Evolutionary conservation across 176 grass and related monocot genomes (phyloP).

Genomic region (Poa pratensis): DNA sequence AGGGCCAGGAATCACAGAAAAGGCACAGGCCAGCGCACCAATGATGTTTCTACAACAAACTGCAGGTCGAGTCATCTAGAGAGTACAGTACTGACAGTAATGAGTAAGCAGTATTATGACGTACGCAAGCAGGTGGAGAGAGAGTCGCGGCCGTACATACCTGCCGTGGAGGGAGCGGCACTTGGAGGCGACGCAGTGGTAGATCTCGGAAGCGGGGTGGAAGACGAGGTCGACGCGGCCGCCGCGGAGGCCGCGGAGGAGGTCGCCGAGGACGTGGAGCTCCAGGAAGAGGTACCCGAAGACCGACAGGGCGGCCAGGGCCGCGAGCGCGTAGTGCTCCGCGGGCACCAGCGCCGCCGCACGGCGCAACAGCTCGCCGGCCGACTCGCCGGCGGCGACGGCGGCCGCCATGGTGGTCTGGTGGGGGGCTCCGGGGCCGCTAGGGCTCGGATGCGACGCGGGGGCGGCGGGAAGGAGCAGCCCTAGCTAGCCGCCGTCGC

Average conservation of each 20-base stretch:
- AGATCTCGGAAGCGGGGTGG: slow-evolving; percentile 78
- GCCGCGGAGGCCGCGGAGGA: slow-evolving; percentile 71
- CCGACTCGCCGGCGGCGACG: slow-evolving; percentile 38
- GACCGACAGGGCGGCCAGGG: slow-evolving; percentile 34
- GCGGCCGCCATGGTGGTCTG: slow-evolving; percentile 23
- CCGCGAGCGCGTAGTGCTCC: slow-evolving; percentile 59
- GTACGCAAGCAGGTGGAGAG: not conserved
- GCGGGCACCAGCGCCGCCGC: slow-evolving; percentile 52
- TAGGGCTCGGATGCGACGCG: not conserved
- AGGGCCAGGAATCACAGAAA: not conserved
- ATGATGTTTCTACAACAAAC: not conserved
- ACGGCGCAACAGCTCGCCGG: slow-evolving; percentile 59
- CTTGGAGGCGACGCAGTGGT: slow-evolving; percentile 76
- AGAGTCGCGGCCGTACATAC: slow-evolving; percentile 31
- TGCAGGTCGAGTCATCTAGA: not conserved
- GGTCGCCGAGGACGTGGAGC: slow-evolving; percentile 70
- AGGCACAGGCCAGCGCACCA: not conserved
- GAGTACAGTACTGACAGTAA: too few relatives aligned
- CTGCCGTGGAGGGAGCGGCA: slow-evolving; percentile 85
- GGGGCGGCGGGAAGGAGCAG: not conserved
- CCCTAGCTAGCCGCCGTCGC: not conserved
- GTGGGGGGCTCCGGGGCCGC: not conserved
- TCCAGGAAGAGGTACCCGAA: slow-evolving; percentile 80
- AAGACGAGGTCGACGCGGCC: slow-evolving; percentile 78
- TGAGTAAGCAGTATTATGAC: not conserved